These are phyloP conservation scores for Dioscorea alata DNA, from an alignment of 106 monocot species.

Conservation along the genomic window DNA sequence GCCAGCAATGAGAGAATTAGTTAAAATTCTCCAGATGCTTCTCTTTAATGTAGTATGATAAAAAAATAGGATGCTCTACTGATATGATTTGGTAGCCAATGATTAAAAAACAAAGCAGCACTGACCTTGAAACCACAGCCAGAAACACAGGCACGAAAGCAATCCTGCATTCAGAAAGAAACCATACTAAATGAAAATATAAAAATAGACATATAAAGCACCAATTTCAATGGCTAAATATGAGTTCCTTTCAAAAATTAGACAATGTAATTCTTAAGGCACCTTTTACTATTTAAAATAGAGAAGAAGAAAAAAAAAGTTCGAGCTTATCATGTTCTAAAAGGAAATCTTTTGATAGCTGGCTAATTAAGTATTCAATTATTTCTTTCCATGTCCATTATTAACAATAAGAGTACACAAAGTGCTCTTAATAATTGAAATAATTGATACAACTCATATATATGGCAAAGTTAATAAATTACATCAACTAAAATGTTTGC, in stretches of 20 bases:
- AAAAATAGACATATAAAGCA: neutral
- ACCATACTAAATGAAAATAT: too few species aligned
- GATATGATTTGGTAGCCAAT: neutral
- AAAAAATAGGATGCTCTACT: neutral
- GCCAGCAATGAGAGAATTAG: neutral
- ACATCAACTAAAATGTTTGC: too few species aligned
- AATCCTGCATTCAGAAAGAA: slow-evolving; percentile 57
- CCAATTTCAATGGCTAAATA: neutral
- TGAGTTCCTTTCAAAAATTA: neutral
- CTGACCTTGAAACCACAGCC: slow-evolving; percentile 93
- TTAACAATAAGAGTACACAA: too few species aligned
- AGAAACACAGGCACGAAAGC: slow-evolving; percentile 86
- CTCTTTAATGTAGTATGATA: neutral
- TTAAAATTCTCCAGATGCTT: neutral
- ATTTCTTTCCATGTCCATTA: neutral
- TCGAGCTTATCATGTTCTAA: neutral
- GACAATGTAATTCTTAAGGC: neutral
- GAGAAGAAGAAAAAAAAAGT: neutral
- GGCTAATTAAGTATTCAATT: neutral
- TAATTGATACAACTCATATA: too few species aligned
- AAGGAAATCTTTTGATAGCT: neutral
- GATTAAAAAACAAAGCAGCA: neutral
- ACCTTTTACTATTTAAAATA: neutral
- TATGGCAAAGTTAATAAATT: too few species aligned
- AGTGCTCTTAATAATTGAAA: too few species aligned